Conservation (phyloP, 1,284 basidiomycete genomes). For the Anthracocystis setariae region DNA sequence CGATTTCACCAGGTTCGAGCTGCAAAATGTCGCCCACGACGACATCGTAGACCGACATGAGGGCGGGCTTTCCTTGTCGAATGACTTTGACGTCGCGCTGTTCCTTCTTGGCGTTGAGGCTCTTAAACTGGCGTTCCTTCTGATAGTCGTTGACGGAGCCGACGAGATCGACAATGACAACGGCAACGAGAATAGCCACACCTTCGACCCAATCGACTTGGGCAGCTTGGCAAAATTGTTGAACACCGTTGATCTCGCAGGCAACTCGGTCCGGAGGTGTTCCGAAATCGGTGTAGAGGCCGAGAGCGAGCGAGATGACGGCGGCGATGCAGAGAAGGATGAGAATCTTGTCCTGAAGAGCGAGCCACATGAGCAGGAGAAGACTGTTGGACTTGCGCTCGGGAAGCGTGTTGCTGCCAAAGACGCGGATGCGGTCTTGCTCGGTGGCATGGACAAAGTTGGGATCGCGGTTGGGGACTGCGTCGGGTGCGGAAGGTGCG, state of each 20-base stretch:
- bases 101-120: constrained; percentile 93
- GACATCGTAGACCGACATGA: constrained; percentile 79
- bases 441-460: constrained; percentile 47
- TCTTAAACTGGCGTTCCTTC: constrained; percentile 94
- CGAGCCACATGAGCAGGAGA: constrained; percentile 88
- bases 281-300: constrained; percentile 88
- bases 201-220: constrained; percentile 93
- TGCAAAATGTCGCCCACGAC: constrained; percentile 92
- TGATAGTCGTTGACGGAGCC: constrained; percentile 94
- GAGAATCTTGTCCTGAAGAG: constrained; percentile 93
- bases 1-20: constrained; percentile 92
- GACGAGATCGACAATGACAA: constrained; percentile 73
- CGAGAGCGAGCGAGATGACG: constrained; percentile 89
- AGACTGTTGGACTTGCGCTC: constrained; percentile 81
- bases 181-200: constrained; percentile 92
- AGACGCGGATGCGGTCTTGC: constrained; percentile 71
- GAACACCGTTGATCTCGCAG: constrained; percentile 68
- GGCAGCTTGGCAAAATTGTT: constrained; percentile 41
- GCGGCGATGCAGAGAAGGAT: constrained; percentile 90
- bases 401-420: constrained; percentile 85
- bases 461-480: constrained; percentile 15
- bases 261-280: constrained; percentile 72
- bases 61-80: constrained; percentile 85
- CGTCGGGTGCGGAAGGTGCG: constrained; percentile 9
- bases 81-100: constrained; percentile 92